These are phyloP conservation scores for Cenchrus fungigraminus DNA, from an alignment of 176 grass and related monocot genomes.

Conservation along the genomic window DNA sequence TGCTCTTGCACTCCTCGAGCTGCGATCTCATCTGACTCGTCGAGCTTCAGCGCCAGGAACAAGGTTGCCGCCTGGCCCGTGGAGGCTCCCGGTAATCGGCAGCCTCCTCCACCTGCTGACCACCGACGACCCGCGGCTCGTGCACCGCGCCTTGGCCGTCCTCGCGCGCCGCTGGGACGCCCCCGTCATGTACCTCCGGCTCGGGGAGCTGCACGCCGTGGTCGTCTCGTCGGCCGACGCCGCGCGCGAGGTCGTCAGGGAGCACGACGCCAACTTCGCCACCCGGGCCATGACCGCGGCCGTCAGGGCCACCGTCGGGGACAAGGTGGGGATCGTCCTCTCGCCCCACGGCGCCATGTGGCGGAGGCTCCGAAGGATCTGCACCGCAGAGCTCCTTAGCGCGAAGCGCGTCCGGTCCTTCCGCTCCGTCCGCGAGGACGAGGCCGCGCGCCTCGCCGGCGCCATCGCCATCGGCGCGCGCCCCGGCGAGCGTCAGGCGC, in stretches of 20 bases:
- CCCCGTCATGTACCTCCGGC: constrained; percentile 9
- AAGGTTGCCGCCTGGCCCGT: neutral
- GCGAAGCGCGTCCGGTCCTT: constrained; percentile 32
- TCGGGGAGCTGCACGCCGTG: neutral
- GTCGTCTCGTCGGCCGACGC: constrained; percentile 16
- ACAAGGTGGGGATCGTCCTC: constrained; percentile 19
- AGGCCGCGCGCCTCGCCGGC: constrained; percentile 15
- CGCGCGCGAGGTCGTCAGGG: neutral
- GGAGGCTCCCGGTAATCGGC: neutral
- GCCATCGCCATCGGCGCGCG: neutral
- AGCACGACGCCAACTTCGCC: constrained; percentile 13
- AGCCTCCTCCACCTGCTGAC: neutral
- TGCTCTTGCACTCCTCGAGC: neutral
- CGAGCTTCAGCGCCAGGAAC: neutral
- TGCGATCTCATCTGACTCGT: neutral
- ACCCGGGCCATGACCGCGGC: neutral
- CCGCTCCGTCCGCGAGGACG: constrained; percentile 38
- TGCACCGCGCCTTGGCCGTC: neutral
- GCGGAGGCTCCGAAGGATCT: constrained; percentile 39
- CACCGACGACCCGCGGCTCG: neutral
- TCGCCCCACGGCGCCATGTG: constrained; percentile 25
- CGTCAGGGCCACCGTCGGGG: neutral
- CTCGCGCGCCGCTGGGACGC: neutral
- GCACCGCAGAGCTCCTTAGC: constrained; percentile 30
- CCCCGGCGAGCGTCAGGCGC: neutral